Evolutionary conservation across 345 rosid genomes (phyloP).

Genomic region (Syzygium jambos): DNA sequence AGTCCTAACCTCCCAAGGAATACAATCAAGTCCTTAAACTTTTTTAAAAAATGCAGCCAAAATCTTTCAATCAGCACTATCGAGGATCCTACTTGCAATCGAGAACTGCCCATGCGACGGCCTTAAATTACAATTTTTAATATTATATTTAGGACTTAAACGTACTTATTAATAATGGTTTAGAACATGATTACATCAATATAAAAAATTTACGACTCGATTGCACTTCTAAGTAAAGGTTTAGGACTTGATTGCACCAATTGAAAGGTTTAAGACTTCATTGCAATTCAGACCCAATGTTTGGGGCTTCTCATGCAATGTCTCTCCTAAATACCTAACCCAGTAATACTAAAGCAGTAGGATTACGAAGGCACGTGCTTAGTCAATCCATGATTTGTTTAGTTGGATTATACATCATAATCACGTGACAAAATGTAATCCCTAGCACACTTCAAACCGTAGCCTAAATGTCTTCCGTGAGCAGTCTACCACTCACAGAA

Average conservation of each 20-base stretch:
- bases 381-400: neutral
- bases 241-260: neutral
- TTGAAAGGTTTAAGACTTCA: neutral
- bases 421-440: neutral
- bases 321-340: neutral
- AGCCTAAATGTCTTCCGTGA: neutral
- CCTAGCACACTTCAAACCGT: neutral
- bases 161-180: neutral
- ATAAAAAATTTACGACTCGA: neutral
- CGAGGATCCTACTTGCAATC: neutral
- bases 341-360: neutral
- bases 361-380: neutral
- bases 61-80: neutral
- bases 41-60: neutral
- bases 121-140: neutral
- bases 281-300: neutral
- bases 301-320: neutral
- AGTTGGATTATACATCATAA: neutral
- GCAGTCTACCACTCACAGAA: neutral
- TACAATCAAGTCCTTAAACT: neutral
- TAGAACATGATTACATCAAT: neutral
- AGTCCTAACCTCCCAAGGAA: neutral
- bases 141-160: neutral
- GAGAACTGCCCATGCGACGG: rapidly evolving
- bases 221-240: neutral